These are phyloP conservation scores for Alternaria brassicae DNA, from an alignment of 2,329 filamentous ascomycete species.

Conservation along the genomic window DNA sequence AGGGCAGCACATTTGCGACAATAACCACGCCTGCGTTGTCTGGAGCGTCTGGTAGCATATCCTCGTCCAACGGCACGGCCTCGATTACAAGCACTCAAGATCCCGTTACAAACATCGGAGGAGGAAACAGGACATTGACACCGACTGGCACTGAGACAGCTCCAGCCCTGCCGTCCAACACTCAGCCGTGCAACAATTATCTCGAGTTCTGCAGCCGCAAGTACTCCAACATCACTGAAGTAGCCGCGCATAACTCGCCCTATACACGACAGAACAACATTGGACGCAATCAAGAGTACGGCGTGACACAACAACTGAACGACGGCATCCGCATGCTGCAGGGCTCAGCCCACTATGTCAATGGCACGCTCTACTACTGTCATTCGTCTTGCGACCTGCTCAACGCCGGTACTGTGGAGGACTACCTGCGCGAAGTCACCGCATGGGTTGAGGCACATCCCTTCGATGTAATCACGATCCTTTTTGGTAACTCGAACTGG, in stretches of 20 bases:
- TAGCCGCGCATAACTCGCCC: constrained; percentile 51
- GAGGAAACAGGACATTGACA: constrained; percentile 37
- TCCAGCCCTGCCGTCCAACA: constrained; percentile 45
- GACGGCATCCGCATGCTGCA: constrained; percentile 59
- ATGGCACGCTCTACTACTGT: constrained; percentile 76
- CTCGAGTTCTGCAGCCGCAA: constrained; percentile 49
- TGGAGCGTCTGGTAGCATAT: constrained; percentile 23
- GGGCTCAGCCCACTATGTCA: constrained; percentile 65
- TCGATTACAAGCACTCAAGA: constrained; percentile 19
- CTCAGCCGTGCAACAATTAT: constrained; percentile 53
- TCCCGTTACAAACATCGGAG: constrained; percentile 38
- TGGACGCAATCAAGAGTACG: constrained; percentile 48
- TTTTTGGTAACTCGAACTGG: constrained; percentile 78
- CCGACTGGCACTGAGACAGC: constrained; percentile 33
- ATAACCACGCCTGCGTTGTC: constrained; percentile 15
- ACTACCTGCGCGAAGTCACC: constrained; percentile 73
- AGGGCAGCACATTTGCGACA: constrained; percentile 38
- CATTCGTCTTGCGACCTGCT: constrained; percentile 86
- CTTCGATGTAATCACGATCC: constrained; percentile 87
- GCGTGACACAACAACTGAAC: constrained; percentile 49
- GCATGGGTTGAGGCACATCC: constrained; percentile 79
- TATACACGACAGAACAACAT: constrained; percentile 47
- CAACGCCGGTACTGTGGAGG: constrained; percentile 79
- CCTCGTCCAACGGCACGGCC: constrained; percentile 30
- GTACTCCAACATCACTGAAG: constrained; percentile 53